Evolutionary conservation across 257 asterid species (phyloP).

Genomic region (Dorcoceras hygrometricum): DNA sequence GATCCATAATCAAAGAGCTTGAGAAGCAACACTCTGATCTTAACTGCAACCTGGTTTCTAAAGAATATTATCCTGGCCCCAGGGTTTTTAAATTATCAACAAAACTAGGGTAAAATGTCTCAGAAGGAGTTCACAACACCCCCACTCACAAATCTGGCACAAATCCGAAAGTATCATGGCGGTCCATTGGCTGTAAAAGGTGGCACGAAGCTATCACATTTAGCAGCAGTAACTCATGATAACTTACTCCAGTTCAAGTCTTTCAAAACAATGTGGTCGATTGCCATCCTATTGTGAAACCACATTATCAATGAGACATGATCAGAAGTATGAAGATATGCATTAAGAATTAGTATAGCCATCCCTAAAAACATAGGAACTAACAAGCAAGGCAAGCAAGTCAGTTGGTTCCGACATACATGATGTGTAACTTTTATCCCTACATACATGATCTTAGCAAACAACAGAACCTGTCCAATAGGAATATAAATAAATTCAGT

Average conservation of each 20-base stretch:
- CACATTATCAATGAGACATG: constrained; percentile 19
- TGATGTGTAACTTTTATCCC: not conserved
- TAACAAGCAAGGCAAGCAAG: not conserved
- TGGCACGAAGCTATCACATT: constrained; percentile 21
- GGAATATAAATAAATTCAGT: not conserved
- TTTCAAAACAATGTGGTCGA: constrained; percentile 21
- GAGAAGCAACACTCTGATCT: constrained; percentile 37
- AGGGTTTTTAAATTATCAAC: constrained; percentile 51
- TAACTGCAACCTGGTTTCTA: constrained; percentile 43
- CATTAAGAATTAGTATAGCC: constrained; percentile 10
- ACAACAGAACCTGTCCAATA: not conserved
- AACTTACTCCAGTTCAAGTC: constrained; percentile 30
- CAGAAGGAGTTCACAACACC: constrained; percentile 68
- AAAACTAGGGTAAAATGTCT: constrained; percentile 63
- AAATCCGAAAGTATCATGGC: constrained; percentile 93
- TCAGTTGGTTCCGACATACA: not conserved
- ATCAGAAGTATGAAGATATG: constrained; percentile 7
- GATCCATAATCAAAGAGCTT: constrained; percentile 65
- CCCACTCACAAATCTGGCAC: constrained; percentile 96
- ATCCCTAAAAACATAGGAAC: not conserved
- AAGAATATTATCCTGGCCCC: constrained; percentile 88
- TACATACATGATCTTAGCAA: constrained; percentile 2
- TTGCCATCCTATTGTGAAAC: constrained; percentile 52
- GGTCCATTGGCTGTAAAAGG: constrained; percentile 55
- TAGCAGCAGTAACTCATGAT: constrained; percentile 36